Conservation (phyloP, 257 asterid species). For the Solanum boliviense region DNA sequence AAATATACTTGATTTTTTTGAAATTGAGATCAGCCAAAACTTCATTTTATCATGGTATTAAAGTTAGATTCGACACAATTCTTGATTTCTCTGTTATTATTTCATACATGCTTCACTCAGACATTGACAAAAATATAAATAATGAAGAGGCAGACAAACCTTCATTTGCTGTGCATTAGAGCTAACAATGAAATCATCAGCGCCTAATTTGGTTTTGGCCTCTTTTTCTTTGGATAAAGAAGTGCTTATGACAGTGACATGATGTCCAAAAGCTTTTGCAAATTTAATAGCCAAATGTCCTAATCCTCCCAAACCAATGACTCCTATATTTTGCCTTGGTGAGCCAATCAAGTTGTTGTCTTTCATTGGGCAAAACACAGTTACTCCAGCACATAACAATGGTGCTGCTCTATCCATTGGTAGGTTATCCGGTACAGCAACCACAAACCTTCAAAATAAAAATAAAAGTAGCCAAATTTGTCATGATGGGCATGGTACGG, state of each 20-base stretch:
- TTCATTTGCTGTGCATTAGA: conserved; percentile 48
- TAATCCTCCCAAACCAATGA: conserved; percentile 70
- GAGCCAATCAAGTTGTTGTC: conserved; percentile 41
- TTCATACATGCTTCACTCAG: neutral
- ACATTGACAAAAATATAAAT: neutral
- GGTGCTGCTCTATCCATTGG: conserved; percentile 91
- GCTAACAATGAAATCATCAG: conserved; percentile 70
- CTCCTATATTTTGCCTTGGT: conserved; percentile 36
- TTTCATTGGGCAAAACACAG: conserved; percentile 59
- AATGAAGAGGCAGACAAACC: conserved; percentile 14
- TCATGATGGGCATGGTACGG: neutral
- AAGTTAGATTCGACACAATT: neutral
- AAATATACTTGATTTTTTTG: no score
- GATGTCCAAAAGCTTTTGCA: conserved; percentile 73
- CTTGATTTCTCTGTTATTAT: neutral
- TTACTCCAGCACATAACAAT: conserved; percentile 66
- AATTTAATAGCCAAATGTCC: conserved; percentile 84
- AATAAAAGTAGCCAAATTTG: neutral
- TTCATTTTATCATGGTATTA: neutral
- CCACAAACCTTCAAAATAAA: conserved; percentile 42
- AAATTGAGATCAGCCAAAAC: neutral
- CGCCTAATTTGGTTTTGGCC: conserved; percentile 54
- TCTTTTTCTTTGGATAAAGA: conserved; percentile 78
- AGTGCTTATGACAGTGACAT: conserved; percentile 73
- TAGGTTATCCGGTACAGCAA: conserved; percentile 54